Percentiles rank a stretch among this genome's conserved stretches.
These are phyloP conservation scores for Cyberlindnera nakhonratchasimensis DNA, from an alignment of 805 yeast species.

Conservation along the genomic window DNA sequence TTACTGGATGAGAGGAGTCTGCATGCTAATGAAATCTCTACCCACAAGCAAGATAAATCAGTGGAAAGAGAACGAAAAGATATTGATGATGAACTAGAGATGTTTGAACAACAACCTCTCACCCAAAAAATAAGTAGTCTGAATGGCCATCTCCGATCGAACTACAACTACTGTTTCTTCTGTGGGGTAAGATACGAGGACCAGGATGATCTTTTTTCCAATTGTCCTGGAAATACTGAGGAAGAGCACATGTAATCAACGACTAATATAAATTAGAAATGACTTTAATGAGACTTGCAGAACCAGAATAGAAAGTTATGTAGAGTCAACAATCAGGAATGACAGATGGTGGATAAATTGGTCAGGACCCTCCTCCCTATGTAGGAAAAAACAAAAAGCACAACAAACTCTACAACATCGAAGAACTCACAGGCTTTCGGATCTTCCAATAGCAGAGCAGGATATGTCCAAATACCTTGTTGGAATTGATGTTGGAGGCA, in stretches of 20 bases:
- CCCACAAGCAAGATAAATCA: conserved; percentile 6
- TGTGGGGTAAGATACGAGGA: conserved; percentile 43
- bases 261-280: not conserved
- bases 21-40: not conserved
- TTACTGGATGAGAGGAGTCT: conserved; percentile 6
- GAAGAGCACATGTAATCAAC: conserved; percentile 40
- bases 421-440: too few relatives aligned
- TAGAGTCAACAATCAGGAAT: too few relatives aligned
- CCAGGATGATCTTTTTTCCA: conserved; percentile 35
- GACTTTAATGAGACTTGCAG: too few relatives aligned
- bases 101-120: conserved; percentile 27
- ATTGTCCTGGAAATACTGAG: conserved; percentile 49
- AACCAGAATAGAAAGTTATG: too few relatives aligned
- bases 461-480: conserved; percentile 29
- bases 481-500: conserved; percentile 52
- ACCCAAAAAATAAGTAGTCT: conserved; percentile 33
- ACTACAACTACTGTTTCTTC: conserved; percentile 44
- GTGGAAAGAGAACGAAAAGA: conserved; percentile 11
- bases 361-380: too few relatives aligned
- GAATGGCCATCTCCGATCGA: conserved; percentile 37
- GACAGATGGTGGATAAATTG: too few relatives aligned
- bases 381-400: too few relatives aligned
- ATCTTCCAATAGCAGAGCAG: too few relatives aligned
- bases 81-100: conserved; percentile 30
- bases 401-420: too few relatives aligned